These are phyloP conservation scores for Penicillium palitans DNA, from an alignment of 2,329 filamentous ascomycete genomes.

Conservation along the genomic window DNA sequence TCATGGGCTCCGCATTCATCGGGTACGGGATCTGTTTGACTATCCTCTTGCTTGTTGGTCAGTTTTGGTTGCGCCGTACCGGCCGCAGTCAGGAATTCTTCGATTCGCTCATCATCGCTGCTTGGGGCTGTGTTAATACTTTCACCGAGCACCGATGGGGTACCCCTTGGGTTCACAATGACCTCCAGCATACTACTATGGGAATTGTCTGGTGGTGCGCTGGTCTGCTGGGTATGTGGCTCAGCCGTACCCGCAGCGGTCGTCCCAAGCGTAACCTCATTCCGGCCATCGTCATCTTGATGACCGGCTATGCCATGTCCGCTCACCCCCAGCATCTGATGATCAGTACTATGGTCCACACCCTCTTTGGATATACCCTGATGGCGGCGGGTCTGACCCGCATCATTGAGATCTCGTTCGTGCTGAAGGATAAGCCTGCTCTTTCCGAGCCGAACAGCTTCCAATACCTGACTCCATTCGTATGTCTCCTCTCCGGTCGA, in stretches of 20 bases:
- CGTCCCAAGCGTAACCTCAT: conserved; percentile 89
- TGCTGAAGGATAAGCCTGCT: conserved; percentile 70
- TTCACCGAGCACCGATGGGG: conserved; percentile 98
- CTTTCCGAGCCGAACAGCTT: conserved; percentile 69
- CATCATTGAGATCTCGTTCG: conserved; percentile 88
- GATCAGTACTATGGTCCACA: conserved; percentile 84
- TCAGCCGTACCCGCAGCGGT: conserved; percentile 80
- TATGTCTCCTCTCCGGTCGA: conserved; percentile 50
- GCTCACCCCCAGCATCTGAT: conserved; percentile 81
- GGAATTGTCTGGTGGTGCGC: conserved; percentile 99
- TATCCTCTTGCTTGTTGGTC: conserved; percentile 82
- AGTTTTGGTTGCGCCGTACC: conserved; percentile 77
- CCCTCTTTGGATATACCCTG: conserved; percentile 88
- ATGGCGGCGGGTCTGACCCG: conserved; percentile 84
- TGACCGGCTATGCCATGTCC: conserved; percentile 96
- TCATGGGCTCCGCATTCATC: conserved; percentile 97
- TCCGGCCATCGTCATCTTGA: conserved; percentile 82
- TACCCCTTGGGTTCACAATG: conserved; percentile 81
- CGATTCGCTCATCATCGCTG: conserved; percentile 84
- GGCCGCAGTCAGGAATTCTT: conserved; percentile 96
- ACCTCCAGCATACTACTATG: conserved; percentile 98
- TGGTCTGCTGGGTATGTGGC: conserved; percentile 86
- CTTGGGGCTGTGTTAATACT: conserved; percentile 96
- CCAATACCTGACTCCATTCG: conserved; percentile 69
- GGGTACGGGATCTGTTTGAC: conserved; percentile 87